A percentile compares a stretch with the other conserved stretches of the same genome.
Evolutionary conservation across 768 basidiomycete genomes (phyloP).

Genomic region (Boletus speciosus): DNA sequence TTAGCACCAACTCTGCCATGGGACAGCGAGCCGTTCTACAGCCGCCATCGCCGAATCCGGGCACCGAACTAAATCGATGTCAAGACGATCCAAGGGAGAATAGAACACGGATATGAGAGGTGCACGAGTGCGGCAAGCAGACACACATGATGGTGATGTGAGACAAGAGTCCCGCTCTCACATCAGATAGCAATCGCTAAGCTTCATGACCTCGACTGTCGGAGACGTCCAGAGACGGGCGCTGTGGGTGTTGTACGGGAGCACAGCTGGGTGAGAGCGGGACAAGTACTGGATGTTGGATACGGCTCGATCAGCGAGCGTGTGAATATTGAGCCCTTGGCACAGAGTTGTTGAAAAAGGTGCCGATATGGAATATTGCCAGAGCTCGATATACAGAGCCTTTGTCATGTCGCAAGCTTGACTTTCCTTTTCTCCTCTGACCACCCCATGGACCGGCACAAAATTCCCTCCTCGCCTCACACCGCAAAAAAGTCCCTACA

Average conservation of each 20-base stretch:
- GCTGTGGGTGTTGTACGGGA: not conserved
- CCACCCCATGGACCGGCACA: slow-evolving; percentile 26
- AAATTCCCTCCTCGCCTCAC: slow-evolving; percentile 12
- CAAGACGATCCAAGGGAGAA: not conserved
- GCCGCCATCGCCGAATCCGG: slow-evolving; percentile 12
- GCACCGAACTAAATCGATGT: not conserved
- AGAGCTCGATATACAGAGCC: slow-evolving; percentile 39
- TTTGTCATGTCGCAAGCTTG: slow-evolving; percentile 37
- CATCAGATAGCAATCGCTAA: slow-evolving; percentile 12
- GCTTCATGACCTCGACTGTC: no score
- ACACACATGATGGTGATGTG: not conserved
- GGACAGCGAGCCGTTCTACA: slow-evolving; percentile 9
- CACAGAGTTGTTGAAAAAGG: slow-evolving; percentile 33
- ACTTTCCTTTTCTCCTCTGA: slow-evolving; percentile 30
- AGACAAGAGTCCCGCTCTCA: not conserved
- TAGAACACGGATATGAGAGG: slow-evolving; percentile 18
- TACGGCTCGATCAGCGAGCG: slow-evolving; percentile 14
- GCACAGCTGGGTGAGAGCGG: not conserved
- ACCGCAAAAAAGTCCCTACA: slow-evolving; percentile 10
- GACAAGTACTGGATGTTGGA: not conserved
- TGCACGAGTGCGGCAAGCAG: slow-evolving; percentile 2
- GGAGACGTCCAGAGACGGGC: not conserved
- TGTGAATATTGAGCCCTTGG: slow-evolving; percentile 30
- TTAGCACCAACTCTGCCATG: not conserved
- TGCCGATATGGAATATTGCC: slow-evolving; percentile 39